Base-by-base conservation (phyloP, 768 basidiomycete species). In the Trametes sanguinea region DNA sequence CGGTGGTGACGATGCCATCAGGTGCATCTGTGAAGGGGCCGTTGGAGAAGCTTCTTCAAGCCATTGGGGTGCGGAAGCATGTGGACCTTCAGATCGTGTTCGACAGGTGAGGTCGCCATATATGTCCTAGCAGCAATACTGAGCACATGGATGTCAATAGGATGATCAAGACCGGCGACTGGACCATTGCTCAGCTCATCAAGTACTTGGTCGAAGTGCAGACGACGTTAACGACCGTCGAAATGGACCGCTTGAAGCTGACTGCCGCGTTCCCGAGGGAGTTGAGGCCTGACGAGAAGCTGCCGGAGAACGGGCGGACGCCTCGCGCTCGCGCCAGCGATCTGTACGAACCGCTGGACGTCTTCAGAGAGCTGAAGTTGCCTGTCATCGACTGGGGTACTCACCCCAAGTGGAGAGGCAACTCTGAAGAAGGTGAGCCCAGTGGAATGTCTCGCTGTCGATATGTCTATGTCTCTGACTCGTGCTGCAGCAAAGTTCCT, bases 11-110 rank as follows among this genome's bases (percentile, higher is more conserved):
- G 1, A 76, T 97, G 47, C 83, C 92, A 1, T 90, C 88, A 5
- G 85, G 84, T 2, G 67, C 76, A 2, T 55, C 72, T 0, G 77
- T 95, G 65, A 94, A 90, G 71, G 88, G 87, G 0, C 74, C 78
- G 4, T 71, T 93, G 65, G 94, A 95, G 70, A 88, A 84, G 64
- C 72, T 93, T 2, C 74, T 94, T 6, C 77, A 83, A 32, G 83
- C 81, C 2, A 76, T 98, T 0, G 96, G 94, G 10, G 92, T 98
- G 10, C 84, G 94, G 16, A 92, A 87, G 71, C 94, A 95, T 65
- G 94, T 98, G 6, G 92, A 98, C 62, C 79, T 98, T 2, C 95
- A 98, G 72, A 78, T 97, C 2, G 83, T 99, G n/a, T 99, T 99
- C 71, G 85, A 89, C 56, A 82, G 95, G 88, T 91, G 55, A 51